phyloP scores from a whole-genome alignment of 306 rosid species.

The Cicer arietinum region DNA sequence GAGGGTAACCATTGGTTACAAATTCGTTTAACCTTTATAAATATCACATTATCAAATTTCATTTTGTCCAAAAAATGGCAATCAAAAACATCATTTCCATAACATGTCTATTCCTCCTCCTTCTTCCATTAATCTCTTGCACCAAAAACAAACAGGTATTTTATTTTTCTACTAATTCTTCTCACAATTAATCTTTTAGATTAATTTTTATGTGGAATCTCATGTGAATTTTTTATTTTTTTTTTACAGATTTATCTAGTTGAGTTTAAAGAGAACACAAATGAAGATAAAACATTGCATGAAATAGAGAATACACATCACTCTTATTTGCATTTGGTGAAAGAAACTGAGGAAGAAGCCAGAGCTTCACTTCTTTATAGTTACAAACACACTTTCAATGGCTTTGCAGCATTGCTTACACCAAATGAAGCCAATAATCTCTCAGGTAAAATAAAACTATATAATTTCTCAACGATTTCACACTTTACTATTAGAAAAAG shows the following conservation, averaged over 20 bases:
- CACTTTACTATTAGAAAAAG: not conserved
- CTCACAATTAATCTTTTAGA: not conserved
- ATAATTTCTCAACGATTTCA: not conserved
- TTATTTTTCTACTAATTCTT: not conserved
- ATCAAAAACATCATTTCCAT: constrained; percentile 22
- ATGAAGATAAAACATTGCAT: constrained; percentile 51
- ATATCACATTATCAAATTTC: constrained; percentile 38
- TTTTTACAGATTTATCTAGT: constrained; percentile 64
- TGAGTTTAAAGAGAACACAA: constrained; percentile 58
- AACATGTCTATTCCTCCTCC: constrained; percentile 27
- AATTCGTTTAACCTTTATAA: constrained; percentile 36
- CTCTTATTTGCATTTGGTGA: constrained; percentile 70
- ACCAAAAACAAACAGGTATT: constrained; percentile 36
- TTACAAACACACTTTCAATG: constrained; percentile 83
- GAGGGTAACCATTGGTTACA: constrained; percentile 40
- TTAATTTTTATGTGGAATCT: not conserved
- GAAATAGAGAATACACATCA: constrained; percentile 65
- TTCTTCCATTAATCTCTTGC: constrained; percentile 47
- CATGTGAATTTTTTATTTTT: constrained; percentile 1
- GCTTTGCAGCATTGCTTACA: constrained; percentile 89
- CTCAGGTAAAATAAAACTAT: constrained; percentile 54
- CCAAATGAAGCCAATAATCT: constrained; percentile 67
- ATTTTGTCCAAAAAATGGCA: constrained; percentile 24
- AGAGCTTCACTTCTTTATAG: constrained; percentile 73
- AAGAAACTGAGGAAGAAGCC: constrained; percentile 68